Evolutionary conservation across 345 rosid species (phyloP).

Genomic region (Eucalyptus globulus): DNA sequence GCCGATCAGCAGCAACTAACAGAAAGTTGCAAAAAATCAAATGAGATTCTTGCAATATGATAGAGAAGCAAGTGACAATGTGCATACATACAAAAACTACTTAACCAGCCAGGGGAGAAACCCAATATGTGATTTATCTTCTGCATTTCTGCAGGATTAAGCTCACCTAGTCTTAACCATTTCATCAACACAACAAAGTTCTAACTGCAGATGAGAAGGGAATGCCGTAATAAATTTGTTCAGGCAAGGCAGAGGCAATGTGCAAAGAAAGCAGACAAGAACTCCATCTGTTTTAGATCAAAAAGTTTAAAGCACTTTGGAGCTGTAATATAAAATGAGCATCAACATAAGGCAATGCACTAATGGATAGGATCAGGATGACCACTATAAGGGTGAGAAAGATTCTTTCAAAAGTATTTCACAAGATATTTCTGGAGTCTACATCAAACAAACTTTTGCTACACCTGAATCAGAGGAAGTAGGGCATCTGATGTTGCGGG

Average conservation of each 20-base stretch:
- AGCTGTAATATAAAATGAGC: background rate
- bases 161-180: background rate
- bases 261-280: background rate
- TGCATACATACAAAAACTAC: background rate
- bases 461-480: conserved; percentile 78
- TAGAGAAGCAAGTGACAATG: background rate
- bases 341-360: background rate
- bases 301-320: background rate
- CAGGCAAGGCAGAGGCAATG: background rate
- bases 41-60: background rate
- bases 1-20: conserved; percentile 65
- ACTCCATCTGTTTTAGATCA: background rate
- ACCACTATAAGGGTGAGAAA: background rate
- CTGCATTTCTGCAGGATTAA: background rate
- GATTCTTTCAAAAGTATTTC: background rate
- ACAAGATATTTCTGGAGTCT: background rate
- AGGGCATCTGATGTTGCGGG: conserved; percentile 34
- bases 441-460: background rate
- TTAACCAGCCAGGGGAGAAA: background rate
- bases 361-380: background rate
- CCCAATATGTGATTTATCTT: background rate
- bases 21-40: background rate
- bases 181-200: background rate
- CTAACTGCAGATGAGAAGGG: background rate
- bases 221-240: background rate